phyloP scores from a whole-genome alignment of 306 rosid genomes.

The Biancaea sappan region DNA sequence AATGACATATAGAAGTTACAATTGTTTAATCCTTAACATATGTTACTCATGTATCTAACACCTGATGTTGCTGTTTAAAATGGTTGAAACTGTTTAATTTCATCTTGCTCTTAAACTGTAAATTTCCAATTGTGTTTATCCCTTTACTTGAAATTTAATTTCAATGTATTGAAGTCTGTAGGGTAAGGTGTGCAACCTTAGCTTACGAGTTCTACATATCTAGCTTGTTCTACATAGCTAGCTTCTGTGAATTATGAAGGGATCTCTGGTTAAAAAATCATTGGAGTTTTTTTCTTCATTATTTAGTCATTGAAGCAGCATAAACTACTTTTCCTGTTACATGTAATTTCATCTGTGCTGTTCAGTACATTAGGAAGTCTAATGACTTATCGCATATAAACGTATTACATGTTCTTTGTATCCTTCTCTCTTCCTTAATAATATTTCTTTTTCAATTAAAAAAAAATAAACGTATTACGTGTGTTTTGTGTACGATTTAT shows the following conservation, averaged over 20 bases:
- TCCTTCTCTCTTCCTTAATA: too few species aligned
- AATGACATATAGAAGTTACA: not conserved
- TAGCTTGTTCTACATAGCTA: not conserved
- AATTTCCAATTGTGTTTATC: not conserved
- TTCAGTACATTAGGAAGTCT: not conserved
- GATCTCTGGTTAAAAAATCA: not conserved
- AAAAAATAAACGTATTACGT: not conserved
- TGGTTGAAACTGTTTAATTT: not conserved
- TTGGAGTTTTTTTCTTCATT: not conserved
- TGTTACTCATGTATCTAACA: not conserved
- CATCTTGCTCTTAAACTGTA: not conserved
- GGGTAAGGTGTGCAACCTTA: not conserved
- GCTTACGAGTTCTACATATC: not conserved
- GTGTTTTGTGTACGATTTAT: not conserved
- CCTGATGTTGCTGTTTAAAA: not conserved
- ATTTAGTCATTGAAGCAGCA: not conserved
- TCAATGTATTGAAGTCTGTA: not conserved
- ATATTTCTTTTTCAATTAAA: too few species aligned
- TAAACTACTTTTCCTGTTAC: conserved; percentile 7
- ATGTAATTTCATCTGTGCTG: not conserved
- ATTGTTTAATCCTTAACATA: not conserved
- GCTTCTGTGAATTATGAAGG: not conserved
- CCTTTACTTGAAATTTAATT: not conserved
- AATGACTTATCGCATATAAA: not conserved
- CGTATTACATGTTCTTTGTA: not conserved